Percentiles rank a stretch among this genome's conserved stretches.
phyloP scores from a whole-genome alignment of 495 filamentous ascomycete species.

The Penicillium soppii region DNA sequence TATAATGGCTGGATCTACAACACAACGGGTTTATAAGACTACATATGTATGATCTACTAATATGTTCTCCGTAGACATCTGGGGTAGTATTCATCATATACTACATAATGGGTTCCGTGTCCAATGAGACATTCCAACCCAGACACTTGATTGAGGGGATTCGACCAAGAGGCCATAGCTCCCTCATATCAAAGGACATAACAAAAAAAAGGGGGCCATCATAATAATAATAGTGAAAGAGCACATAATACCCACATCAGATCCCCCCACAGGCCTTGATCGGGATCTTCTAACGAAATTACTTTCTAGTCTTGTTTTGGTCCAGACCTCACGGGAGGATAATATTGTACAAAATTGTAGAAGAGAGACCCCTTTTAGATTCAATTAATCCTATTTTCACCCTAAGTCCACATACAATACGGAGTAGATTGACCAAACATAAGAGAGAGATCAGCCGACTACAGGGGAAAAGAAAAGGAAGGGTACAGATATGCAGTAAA shows the following conservation, averaged over 20 bases:
- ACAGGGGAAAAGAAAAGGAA: too few relatives aligned
- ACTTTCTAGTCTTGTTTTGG: slow-evolving; percentile 11
- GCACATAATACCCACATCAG: slow-evolving; percentile 2
- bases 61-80: too few relatives aligned
- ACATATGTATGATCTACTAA: too few relatives aligned
- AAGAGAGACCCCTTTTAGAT: too few relatives aligned
- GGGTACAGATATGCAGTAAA: not conserved
- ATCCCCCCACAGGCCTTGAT: slow-evolving; percentile 12
- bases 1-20: too few relatives aligned
- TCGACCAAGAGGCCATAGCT: slow-evolving; percentile 4
- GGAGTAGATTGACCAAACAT: not conserved
- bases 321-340: slow-evolving; percentile 18
- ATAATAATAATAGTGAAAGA: slow-evolving; percentile 3
- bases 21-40: too few relatives aligned
- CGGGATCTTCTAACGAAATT: slow-evolving; percentile 11
- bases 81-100: too few relatives aligned
- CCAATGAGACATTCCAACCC: too few relatives aligned
- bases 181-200: not conserved
- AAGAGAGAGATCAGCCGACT: not conserved
- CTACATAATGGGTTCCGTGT: too few relatives aligned
- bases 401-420: too few relatives aligned
- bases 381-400: too few relatives aligned
- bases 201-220: slow-evolving; percentile 4
- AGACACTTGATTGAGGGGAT: too few relatives aligned
- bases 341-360: not conserved